phyloP scores from a whole-genome alignment of 257 asterid genomes.

The Agastache rugosa region DNA sequence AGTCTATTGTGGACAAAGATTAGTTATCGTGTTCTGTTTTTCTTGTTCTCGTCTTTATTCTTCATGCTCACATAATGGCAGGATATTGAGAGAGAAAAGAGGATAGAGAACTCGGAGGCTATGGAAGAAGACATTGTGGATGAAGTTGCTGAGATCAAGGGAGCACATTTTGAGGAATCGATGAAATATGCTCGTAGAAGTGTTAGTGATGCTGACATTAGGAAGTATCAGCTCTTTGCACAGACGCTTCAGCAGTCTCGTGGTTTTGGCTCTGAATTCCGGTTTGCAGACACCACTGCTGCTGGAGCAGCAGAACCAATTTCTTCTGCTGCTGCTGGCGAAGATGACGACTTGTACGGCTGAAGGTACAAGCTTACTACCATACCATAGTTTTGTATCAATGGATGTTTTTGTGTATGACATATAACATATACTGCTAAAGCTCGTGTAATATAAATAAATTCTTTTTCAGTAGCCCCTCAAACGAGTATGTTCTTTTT shows the following conservation, averaged over 20 bases:
- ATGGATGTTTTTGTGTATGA: conserved; percentile 7
- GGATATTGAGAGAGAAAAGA: conserved; percentile 54
- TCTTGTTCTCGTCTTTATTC: neutral
- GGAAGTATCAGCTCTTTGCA: conserved; percentile 56
- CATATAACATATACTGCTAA: neutral
- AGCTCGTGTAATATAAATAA: conserved; percentile 31
- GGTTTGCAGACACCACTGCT: conserved; percentile 39
- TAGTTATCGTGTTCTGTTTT: neutral
- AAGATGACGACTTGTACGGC: conserved; percentile 47
- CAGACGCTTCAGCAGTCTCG: conserved; percentile 58
- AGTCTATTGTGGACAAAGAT: neutral
- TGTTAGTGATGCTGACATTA: conserved; percentile 52
- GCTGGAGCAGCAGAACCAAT: conserved; percentile 23
- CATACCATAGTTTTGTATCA: neutral
- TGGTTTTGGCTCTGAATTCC: conserved; percentile 50
- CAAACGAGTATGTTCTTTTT: neutral
- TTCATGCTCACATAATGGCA: conserved; percentile 15
- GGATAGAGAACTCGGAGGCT: conserved; percentile 46
- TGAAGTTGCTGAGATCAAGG: conserved; percentile 52
- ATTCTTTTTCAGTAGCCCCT: neutral
- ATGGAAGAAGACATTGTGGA: conserved; percentile 52
- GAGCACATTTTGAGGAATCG: conserved; percentile 55
- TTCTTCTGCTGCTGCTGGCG: conserved; percentile 22
- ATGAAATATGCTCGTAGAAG: conserved; percentile 51
- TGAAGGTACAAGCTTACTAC: conserved; percentile 32